Base-by-base conservation (phyloP, 2,329 filamentous ascomycete species). In the Xylariomycetidae sp. region DNA sequence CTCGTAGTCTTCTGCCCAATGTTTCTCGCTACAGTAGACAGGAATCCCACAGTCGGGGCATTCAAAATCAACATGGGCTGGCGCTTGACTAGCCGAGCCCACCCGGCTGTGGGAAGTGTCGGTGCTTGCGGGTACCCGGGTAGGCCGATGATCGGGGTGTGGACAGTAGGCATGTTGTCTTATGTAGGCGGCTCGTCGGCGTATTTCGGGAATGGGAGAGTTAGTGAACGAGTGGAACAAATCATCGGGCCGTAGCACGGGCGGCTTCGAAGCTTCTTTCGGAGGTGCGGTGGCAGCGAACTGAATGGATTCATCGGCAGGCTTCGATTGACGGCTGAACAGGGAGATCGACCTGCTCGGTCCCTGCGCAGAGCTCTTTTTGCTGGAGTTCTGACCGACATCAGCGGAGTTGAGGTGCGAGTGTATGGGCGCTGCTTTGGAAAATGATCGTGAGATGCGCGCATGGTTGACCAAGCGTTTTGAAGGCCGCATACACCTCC, bases 1-100 rank as follows among this genome's bases (percentile, higher is more conserved):
- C 62, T 97, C 90, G 54, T 95, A 98, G 59, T 97, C 88, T 49
- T 94, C 88, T 57, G 85, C 88, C 85, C 90, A 97, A 59, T 98
- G 92, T 48, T 88, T 83, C 61, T 96, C 85, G 49, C 80, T 90
- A 66, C 92, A 98, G 57, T 92, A 94, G 6, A 95, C 81, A 0
- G 94, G 89, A 26, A 97, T 77, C 11, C 92, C 92, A 51, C 92
- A 98, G 59, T 98, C 90, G 1, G 92, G 89, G 52, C 92, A 98
- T 61, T 97, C 92, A 54, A 94, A 96, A 48, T 85, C 72, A 33
- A 96, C 88, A 61, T 95, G 88, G 12, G 82, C 80, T 0, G 90
- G 84, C 8, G 87, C 73, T 41, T 79, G 62, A 25, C 62, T 58
- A 29, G 74, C 78, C 9, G 67, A 73, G 13, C 63, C 55, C 13